Evolutionary conservation across 2,329 filamentous ascomycete species (phyloP), one percentile per base, ranked within the genome.

Genomic region (Plenodomus biglobosus): DNA sequence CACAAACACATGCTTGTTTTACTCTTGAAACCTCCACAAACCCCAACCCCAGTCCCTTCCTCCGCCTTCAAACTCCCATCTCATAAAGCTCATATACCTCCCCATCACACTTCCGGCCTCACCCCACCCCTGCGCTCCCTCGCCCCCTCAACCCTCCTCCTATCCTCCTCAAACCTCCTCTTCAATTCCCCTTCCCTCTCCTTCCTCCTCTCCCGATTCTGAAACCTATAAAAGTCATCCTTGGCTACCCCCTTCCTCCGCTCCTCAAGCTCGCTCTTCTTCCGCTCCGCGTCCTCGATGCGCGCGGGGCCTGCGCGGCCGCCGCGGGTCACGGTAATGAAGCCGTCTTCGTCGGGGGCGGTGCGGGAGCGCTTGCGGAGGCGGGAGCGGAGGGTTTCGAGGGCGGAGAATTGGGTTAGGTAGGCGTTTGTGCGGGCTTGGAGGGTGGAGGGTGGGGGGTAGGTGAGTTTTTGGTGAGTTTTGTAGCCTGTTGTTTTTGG

Each of bases 311-410:
- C 87, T 6, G 80, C 80, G 50, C 80, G 80, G 1, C 64, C 88
- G 20, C 91, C 91, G 45, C 88, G 82, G 1, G 86, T 88, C 19
- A 99, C 94, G 3, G 92, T 97, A 40, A 97, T 82, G 69, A 99
- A 99, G 1, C 94, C 94, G 71, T 99, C 94, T 65, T 90, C 92
- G 70, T 99, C 94, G 0, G 92, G 90, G 63, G 90, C 85, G 59
- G 87, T 86, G 52, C 89, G 84, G 52, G 86, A 76, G 46, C 81
- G 67, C 75, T 87, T 66, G 77, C 80, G 74, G 76, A 85, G 56
- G 65, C 80, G 59, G 78, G 85, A 72, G 78, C 86, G 73, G 71
- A 84, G 78, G 81, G 88, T 75, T 78, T 89, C 75, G 66, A 82
- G 75, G 79, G 87, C 71, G 20, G 73, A 70, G 75, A 91, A 97